Percentiles rank a stretch among this genome's conserved stretches.
Conservation (phyloP, 2,329 filamentous ascomycete species). For the Xylariomycetidae sp. region DNA sequence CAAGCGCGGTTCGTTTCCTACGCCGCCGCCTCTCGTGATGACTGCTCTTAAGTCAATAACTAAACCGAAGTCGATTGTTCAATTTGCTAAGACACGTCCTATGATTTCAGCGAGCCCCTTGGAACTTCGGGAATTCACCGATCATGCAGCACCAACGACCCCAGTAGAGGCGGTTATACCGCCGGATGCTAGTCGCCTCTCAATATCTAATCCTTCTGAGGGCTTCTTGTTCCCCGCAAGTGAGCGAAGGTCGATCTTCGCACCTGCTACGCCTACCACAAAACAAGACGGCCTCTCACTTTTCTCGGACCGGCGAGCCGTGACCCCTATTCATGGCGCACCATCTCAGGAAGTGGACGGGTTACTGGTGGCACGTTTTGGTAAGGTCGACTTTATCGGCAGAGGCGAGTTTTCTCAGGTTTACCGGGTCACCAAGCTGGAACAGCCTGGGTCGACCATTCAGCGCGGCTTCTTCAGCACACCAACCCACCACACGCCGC, state of each 20-base stretch:
- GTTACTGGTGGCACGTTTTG: slow-evolving; percentile 69
- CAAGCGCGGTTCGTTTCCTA: slow-evolving; percentile 26
- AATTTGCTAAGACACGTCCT: slow-evolving; percentile 48
- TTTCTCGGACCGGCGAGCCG: slow-evolving; percentile 56
- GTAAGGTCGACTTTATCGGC: slow-evolving; percentile 74
- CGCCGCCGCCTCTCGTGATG: slow-evolving; percentile 31
- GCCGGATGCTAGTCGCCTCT: slow-evolving; percentile 76
- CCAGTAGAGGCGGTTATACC: slow-evolving; percentile 71
- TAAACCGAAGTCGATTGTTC: slow-evolving; percentile 32
- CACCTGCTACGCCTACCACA: slow-evolving; percentile 79
- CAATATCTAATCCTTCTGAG: slow-evolving; percentile 63
- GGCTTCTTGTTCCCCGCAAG: slow-evolving; percentile 32
- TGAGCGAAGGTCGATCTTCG: slow-evolving; percentile 38
- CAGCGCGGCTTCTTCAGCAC: slow-evolving; percentile 39
- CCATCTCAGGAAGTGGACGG: slow-evolving; percentile 72
- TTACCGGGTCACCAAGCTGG: slow-evolving; percentile 63
- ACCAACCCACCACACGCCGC: slow-evolving; percentile 45
- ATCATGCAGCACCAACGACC: slow-evolving; percentile 62
- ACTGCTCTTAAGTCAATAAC: slow-evolving; percentile 18
- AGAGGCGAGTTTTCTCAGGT: slow-evolving; percentile 92
- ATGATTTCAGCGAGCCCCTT: slow-evolving; percentile 58
- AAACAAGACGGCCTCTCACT: slow-evolving; percentile 52
- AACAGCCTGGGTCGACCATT: slow-evolving; percentile 34
- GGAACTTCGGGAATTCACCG: slow-evolving; percentile 48
- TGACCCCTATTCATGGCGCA: slow-evolving; percentile 66